Evolutionary conservation across 1,139 yeast genomes (phyloP).

Genomic region (Yamadazyma buinensis): DNA sequence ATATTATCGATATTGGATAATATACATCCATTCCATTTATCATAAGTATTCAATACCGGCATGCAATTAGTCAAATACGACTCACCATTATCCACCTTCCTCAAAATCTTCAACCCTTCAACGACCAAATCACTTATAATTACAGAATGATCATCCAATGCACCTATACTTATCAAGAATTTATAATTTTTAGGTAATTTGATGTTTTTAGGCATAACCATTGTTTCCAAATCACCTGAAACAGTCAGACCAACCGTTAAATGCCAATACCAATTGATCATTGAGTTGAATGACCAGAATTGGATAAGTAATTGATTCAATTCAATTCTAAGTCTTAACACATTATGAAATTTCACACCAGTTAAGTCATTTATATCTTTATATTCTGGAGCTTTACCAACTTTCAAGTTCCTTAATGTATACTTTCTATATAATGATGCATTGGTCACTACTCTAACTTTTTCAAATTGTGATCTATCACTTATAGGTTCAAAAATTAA

Average conservation of each 20-base stretch:
- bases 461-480: constrained; percentile 13
- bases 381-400: constrained; percentile 37
- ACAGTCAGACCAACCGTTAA: constrained; percentile 35
- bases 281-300: constrained; percentile 41
- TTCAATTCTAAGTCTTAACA: constrained; percentile 39
- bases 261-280: constrained; percentile 39
- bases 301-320: constrained; percentile 39
- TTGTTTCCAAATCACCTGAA: constrained; percentile 11
- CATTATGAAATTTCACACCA: constrained; percentile 31
- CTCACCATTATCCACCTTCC: constrained; percentile 1
- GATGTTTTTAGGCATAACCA: constrained; percentile 26
- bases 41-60: constrained; percentile 38
- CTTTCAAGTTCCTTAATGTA: constrained; percentile 29
- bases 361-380: not conserved
- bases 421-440: constrained; percentile 25
- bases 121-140: not conserved
- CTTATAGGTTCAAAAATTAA: constrained; percentile 37
- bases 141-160: not conserved
- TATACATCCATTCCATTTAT: constrained; percentile 33
- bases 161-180: not conserved
- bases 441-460: constrained; percentile 18
- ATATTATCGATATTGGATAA: no score
- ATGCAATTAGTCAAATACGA: constrained; percentile 35
- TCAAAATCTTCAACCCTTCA: not conserved
- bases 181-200: constrained; percentile 24